Base-by-base conservation (phyloP, 108 stramenopile species). In the Schizochytrium sp. region DNA sequence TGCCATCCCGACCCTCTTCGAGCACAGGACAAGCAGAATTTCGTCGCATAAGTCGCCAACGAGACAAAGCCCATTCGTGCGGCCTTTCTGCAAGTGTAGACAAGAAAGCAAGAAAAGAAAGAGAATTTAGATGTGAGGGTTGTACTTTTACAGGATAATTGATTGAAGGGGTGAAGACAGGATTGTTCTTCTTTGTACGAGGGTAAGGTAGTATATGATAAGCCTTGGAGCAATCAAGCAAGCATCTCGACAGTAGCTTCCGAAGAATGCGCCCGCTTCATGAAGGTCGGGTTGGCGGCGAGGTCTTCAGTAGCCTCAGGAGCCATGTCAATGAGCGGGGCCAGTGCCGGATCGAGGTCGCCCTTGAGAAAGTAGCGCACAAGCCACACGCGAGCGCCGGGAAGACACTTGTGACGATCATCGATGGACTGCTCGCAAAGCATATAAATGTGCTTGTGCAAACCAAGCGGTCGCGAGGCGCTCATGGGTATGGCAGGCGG, bases 361-460 rank as follows among this genome's bases (percentile, higher is more conserved):
- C 76, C 76, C 23, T 83, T 83, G 51, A 83, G 2, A 34, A 83
- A 83, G 76, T 83, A 83, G n/a, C 76, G 19, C 51, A 83, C 76
- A 83, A 83, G 76, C 76, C 76, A 83, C 6, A 83, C 76, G 19
- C 28, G 45, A 23, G 48, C 12, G 0, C 76, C 76, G 12, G 45
- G 48, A 12, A 83, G 76, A 23, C 45, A 47, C 19, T 83, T 83
- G 76, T 83, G 76, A 12, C 76, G 45, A 18, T 83, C 28, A 8
- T 83, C 76, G 48, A 83, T 53, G 19, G 76, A 53, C 51, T 83
- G 76, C 48, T 83, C 76, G 76, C 76, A 83, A 23, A 83, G 76
- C 76, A 83, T 83, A 45, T 83, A 83, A 47, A 83, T 83, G 51
- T 83, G 76, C 76, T 83, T 83, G 51, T 83, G 76, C 48, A 83